Base-by-base conservation (phyloP, 176 grass and related monocot genomes). In the Musa itinerans region DNA sequence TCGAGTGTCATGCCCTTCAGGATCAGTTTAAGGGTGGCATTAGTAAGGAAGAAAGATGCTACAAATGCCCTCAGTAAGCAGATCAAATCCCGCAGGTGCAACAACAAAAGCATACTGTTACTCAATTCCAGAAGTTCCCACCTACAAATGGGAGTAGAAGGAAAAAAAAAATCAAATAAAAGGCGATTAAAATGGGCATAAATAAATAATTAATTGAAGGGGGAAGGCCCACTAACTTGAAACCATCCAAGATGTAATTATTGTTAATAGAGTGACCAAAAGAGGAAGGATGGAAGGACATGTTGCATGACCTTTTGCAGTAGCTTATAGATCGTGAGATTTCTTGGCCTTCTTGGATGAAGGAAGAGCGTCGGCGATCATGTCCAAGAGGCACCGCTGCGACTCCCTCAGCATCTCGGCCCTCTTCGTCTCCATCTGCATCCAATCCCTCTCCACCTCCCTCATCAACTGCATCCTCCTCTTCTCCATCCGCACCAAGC, bases 361-460 rank as follows among this genome's bases (percentile, higher is more conserved):
- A 43, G 72, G 9, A 29, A 74, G 79, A 29, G 85, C 75, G 11
- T 63, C 74, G 0, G 83, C 73, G 23, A 91, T 72, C 57, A 81
- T 76, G 52, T 87, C 88, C 0, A 83, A 68, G 8, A 99, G 74
- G 80, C 83, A 81, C 16, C 82, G 88, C 75, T 89, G 86, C 0
- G 90, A 78, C 8, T 94, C 86, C 57, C 89, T 77, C 11, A 94
- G 69, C 88, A 94, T 91, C 64, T 83, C 81, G 54, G 78, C 81
- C 13, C 85, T 82, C 53, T 87, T 87, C 57, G 81, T 80, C 55
- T 99, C 90, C 76, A 69, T 87, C 65, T 99, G 86, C 81, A 91
- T 91, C 83, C 90, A 90, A 5, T 85, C 88, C 10, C 65, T 80
- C 86, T 94, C 90, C 2, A 99, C 81, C 67, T 94, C 95, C 87